Evolutionary conservation across 2,329 filamentous ascomycete species (phyloP).

Genomic region (Pestalotiopsis sp.): DNA sequence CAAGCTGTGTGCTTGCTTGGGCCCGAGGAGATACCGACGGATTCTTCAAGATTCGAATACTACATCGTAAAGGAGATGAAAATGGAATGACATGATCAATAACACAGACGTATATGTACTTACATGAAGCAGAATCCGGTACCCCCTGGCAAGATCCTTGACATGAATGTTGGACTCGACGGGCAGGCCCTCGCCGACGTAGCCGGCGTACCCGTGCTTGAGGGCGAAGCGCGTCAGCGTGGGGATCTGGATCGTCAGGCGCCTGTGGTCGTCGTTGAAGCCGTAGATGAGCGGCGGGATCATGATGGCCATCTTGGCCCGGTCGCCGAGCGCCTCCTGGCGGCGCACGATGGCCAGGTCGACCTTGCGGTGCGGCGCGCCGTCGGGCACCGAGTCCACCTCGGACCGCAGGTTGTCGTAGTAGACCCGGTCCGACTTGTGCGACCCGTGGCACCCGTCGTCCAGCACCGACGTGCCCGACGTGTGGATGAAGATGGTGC

Average conservation of each 20-base stretch:
- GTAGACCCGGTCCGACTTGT: slow-evolving; percentile 41
- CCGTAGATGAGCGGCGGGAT: slow-evolving; percentile 51
- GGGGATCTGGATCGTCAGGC: slow-evolving; percentile 50
- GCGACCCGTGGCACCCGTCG: slow-evolving; percentile 37
- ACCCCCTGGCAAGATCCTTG: slow-evolving; percentile 46
- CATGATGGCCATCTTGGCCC: slow-evolving; percentile 49
- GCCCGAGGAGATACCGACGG: no score
- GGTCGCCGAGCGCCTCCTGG: slow-evolving; percentile 35
- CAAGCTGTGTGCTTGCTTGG: background rate
- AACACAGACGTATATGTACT: background rate
- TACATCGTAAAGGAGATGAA: no score
- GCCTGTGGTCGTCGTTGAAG: slow-evolving; percentile 40
- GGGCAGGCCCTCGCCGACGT: slow-evolving; percentile 44
- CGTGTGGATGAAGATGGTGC: slow-evolving; percentile 52
- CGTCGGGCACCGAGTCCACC: slow-evolving; percentile 43
- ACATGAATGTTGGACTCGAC: slow-evolving; percentile 50
- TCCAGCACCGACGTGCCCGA: slow-evolving; percentile 43
- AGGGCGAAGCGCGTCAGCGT: slow-evolving; percentile 48
- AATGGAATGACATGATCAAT: background rate
- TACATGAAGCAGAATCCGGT: slow-evolving; percentile 45
- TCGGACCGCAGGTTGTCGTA: slow-evolving; percentile 40
- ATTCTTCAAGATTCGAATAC: no score
- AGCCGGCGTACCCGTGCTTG: slow-evolving; percentile 47
- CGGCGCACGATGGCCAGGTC: slow-evolving; percentile 45
- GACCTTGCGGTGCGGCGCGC: slow-evolving; percentile 45